Conservation (phyloP, 2,329 filamentous ascomycete genomes). For the Tolypocladium album region DNA sequence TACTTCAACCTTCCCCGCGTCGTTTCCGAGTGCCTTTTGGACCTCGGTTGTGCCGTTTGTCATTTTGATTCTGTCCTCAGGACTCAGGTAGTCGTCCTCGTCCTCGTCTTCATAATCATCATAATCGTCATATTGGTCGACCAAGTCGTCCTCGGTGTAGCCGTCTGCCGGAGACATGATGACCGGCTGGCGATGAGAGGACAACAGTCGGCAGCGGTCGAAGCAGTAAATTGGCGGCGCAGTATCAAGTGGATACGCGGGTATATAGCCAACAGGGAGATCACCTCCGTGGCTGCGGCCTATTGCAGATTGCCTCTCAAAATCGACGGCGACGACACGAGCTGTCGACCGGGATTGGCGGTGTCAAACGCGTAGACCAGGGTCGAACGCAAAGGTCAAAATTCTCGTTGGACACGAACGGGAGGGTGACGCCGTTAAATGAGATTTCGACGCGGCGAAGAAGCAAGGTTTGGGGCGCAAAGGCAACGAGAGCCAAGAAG, state of each 20-base stretch:
- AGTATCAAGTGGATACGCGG: background rate
- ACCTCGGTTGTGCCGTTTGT: conserved; percentile 56
- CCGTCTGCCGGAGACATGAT: conserved; percentile 19
- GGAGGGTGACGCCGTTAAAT: background rate
- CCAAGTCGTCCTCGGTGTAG: conserved; percentile 35
- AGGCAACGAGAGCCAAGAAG: background rate
- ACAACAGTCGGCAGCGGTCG: background rate
- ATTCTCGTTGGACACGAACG: background rate
- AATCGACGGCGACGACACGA: background rate
- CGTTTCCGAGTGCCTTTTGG: conserved; percentile 49
- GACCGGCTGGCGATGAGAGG: background rate
- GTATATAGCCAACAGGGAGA: background rate
- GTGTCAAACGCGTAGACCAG: background rate
- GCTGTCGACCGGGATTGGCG: background rate
- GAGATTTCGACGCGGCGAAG: background rate
- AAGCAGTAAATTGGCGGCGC: background rate
- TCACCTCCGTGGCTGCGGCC: background rate
- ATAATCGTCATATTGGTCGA: conserved; percentile 38
- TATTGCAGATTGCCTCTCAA: background rate
- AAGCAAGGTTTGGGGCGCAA: background rate
- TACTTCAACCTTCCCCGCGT: conserved; percentile 43
- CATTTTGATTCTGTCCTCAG: conserved; percentile 42
- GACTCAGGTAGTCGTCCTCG: conserved; percentile 34
- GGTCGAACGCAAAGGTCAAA: background rate
- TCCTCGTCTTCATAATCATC: conserved; percentile 25